A percentile compares a stretch with the other conserved stretches of the same genome.
Evolutionary conservation across 1,139 yeast species (phyloP).

Genomic region (Scheffersomyces segobiensis): DNA sequence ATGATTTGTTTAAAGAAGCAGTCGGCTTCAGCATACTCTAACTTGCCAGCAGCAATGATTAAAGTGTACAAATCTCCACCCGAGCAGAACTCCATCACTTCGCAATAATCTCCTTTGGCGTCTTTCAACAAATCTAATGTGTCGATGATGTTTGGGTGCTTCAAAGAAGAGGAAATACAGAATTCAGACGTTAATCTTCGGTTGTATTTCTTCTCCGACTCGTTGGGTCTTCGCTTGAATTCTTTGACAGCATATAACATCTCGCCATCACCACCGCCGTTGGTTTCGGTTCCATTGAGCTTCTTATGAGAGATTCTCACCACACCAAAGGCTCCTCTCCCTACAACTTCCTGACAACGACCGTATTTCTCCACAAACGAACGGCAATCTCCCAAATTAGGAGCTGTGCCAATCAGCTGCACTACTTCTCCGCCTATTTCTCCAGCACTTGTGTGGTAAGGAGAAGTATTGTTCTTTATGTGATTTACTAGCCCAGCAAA

Average conservation of each 20-base stretch:
- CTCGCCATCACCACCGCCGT: constrained; percentile 18
- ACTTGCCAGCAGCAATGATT: constrained; percentile 78
- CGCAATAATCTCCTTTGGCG: constrained; percentile 90
- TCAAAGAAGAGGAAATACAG: constrained; percentile 50
- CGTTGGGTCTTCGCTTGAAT: constrained; percentile 42
- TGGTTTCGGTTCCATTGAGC: constrained; percentile 3
- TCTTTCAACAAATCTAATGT: constrained; percentile 87
- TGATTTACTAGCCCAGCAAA: constrained; percentile 81
- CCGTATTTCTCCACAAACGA: constrained; percentile 52
- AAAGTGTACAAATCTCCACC: constrained; percentile 93
- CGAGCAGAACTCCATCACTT: constrained; percentile 94
- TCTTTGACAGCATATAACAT: constrained; percentile 50
- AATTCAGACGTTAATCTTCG: constrained; percentile 48
- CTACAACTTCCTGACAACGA: constrained; percentile 51
- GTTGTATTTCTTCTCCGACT: constrained; percentile 46
- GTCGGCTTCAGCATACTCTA: constrained; percentile 88
- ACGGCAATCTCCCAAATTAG: constrained; percentile 27
- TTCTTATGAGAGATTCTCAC: constrained; percentile 49
- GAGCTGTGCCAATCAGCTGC: not conserved
- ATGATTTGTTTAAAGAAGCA: constrained; percentile 92
- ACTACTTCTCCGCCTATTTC: constrained; percentile 2
- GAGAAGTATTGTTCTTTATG: constrained; percentile 42
- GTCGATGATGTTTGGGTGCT: constrained; percentile 63
- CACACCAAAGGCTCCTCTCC: constrained; percentile 50
- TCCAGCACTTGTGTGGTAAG: constrained; percentile 19